Evolutionary conservation across 169 alveolate genomes (phyloP), one percentile per base, ranked within the genome.

Genomic region (Plasmodium inui): DNA sequence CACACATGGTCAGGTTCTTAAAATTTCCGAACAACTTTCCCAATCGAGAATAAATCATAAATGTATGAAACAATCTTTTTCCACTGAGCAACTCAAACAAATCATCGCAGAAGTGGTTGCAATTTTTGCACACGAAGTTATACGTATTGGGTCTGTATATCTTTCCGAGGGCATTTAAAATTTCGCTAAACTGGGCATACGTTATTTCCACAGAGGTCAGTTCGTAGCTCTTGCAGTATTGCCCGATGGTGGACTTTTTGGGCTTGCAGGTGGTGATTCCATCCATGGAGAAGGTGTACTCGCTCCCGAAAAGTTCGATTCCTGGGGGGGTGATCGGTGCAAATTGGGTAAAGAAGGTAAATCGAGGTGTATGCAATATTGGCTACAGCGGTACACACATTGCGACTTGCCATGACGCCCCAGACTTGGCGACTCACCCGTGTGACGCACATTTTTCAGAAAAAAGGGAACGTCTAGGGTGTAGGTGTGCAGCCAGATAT

Each of bases 381-480:
- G 0, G 50, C 50, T 7, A 41, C 14, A 7, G 50, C 50, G 1
- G 2, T 12, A 0, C 57, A 0, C 57, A 46, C n/a, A 8, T 44
- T 44, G 12, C 17, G 5, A 4, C 53, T 44, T 1, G 53, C 39
- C 1, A 34, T 4, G 3, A 4, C 39, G 39, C 39, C 3, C n/a
- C n/a, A n/a, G 39, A 5, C 19, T 83, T 55, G 12, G 26, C n/a
- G 22, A 67, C 61, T 85, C 81, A 89, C 94, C 94, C 41, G 94
- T 89, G 73, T 89, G 94, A 3, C 94, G 94, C 79, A 89, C 94
- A 89, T 89, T 89, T 89, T 89, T 89, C 90, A 89, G 81, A 80
- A 89, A 89, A 79, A 89, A 89, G 53, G 94, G 94, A 70, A 89
- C 94, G 53, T 89, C 82, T 39, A 89, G 73, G 76, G 89, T 79